phyloP scores from a whole-genome alignment of 2,329 filamentous ascomycete genomes.

The Exutisphaerella laricina region DNA sequence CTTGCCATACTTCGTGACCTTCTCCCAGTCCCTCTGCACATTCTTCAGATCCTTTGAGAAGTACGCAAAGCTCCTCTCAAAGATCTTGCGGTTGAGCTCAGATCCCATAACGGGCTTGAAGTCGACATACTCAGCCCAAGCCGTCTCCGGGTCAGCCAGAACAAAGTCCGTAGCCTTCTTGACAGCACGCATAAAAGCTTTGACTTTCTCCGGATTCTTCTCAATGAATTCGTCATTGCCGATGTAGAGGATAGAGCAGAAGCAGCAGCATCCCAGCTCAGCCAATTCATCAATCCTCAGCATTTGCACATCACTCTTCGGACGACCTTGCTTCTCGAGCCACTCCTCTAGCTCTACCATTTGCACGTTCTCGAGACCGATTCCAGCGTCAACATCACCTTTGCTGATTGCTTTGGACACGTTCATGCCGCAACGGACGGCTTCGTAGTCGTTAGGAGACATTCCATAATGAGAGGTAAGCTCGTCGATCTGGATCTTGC shows the following conservation, averaged over 20 bases:
- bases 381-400: slow-evolving; percentile 67
- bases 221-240: slow-evolving; percentile 66
- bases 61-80: slow-evolving; percentile 72
- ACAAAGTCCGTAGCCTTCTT: slow-evolving; percentile 71
- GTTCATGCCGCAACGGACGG: slow-evolving; percentile 75
- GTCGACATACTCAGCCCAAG: slow-evolving; percentile 64
- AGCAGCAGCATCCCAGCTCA: slow-evolving; percentile 76
- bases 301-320: slow-evolving; percentile 67
- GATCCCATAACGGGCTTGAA: slow-evolving; percentile 67
- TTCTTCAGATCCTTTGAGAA: slow-evolving; percentile 71
- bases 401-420: slow-evolving; percentile 70
- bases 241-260: slow-evolving; percentile 77
- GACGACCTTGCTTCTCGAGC: slow-evolving; percentile 58
- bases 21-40: slow-evolving; percentile 66
- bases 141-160: slow-evolving; percentile 55
- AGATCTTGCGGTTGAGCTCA: slow-evolving; percentile 68
- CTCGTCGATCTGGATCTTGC: slow-evolving; percentile 72
- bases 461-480: slow-evolving; percentile 73
- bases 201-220: slow-evolving; percentile 61
- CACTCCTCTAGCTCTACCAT: slow-evolving; percentile 78
- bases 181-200: slow-evolving; percentile 64
- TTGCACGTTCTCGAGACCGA: slow-evolving; percentile 75
- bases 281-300: slow-evolving; percentile 75
- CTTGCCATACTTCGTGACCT: slow-evolving; percentile 73
- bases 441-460: slow-evolving; percentile 66